Conservation (phyloP, 1,139 yeast species). For the Saccharomyces hybrid region DNA sequence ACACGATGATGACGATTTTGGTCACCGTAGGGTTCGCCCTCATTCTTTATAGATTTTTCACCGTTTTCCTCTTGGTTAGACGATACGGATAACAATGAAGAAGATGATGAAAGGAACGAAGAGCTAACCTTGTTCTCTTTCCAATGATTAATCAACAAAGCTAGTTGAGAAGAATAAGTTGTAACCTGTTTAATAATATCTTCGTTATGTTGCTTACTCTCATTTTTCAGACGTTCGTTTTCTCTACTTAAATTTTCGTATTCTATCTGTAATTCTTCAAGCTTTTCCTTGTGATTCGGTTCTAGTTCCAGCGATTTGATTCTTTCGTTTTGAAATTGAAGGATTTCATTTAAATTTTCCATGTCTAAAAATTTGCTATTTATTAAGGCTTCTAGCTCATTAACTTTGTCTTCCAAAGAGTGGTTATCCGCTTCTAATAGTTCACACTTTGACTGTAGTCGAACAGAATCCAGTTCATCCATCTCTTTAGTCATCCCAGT, state of each 20-base stretch:
- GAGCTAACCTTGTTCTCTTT: constrained; percentile 5
- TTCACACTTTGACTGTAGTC: constrained; percentile 40
- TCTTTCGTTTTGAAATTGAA: constrained; percentile 47
- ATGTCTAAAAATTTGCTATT: constrained; percentile 49
- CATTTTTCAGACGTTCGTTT: constrained; percentile 34
- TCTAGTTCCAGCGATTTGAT: constrained; percentile 42
- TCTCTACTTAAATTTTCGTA: constrained; percentile 42
- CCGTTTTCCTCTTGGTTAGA: constrained; percentile 2
- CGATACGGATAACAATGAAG: background rate
- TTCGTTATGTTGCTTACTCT: constrained; percentile 18
- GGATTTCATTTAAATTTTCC: constrained; percentile 45
- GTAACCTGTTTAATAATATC: constrained; percentile 15
- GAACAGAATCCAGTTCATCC: constrained; percentile 26
- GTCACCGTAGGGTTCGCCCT: background rate
- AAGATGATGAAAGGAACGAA: background rate
- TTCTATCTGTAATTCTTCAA: constrained; percentile 42
- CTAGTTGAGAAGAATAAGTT: constrained; percentile 18
- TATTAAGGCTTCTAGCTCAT: constrained; percentile 48
- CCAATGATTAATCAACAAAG: constrained; percentile 16
- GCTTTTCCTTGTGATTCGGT: constrained; percentile 40
- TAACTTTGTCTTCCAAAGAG: constrained; percentile 36
- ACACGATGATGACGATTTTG: constrained; percentile 16
- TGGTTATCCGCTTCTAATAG: constrained; percentile 44
- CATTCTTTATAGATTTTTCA: background rate
- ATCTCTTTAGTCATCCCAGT: background rate